Evolutionary conservation across 148 eudicot species (phyloP).

Genomic region (Rhododendron molle): DNA sequence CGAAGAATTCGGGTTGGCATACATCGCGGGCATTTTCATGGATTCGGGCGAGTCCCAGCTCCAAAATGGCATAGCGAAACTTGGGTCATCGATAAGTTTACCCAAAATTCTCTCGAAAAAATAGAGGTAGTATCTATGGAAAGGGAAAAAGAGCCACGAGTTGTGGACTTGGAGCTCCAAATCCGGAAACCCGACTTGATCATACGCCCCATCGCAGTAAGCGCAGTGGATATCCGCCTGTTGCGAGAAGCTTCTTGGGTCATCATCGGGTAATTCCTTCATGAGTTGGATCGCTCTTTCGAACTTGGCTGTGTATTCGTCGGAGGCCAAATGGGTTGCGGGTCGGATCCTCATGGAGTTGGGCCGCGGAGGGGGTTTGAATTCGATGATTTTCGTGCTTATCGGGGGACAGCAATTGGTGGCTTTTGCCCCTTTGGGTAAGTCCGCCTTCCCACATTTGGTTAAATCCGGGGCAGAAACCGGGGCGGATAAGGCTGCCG

Average conservation of each 20-base stretch:
- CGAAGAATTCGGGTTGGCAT: slow-evolving; percentile 34
- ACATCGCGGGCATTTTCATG: slow-evolving; percentile 52
- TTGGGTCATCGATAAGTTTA: slow-evolving; percentile 61
- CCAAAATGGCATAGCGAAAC: slow-evolving; percentile 80
- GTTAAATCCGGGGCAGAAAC: slow-evolving; percentile 36
- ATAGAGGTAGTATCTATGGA: slow-evolving; percentile 66
- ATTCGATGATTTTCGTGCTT: slow-evolving; percentile 31
- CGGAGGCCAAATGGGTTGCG: slow-evolving; percentile 55
- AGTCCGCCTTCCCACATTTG: slow-evolving; percentile 47
- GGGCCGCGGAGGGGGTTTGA: slow-evolving; percentile 27
- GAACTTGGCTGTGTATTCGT: slow-evolving; percentile 39
- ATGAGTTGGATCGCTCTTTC: slow-evolving; percentile 52
- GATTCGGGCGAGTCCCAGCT: slow-evolving; percentile 66
- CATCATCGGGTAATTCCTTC: slow-evolving; percentile 63
- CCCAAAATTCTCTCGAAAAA: slow-evolving; percentile 64
- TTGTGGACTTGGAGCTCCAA: slow-evolving; percentile 63
- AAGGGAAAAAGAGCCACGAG: slow-evolving; percentile 88
- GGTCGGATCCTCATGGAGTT: slow-evolving; percentile 44
- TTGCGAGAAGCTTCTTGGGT: slow-evolving; percentile 68
- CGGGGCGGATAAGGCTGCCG: slow-evolving; percentile 40
- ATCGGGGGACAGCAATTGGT: slow-evolving; percentile 67
- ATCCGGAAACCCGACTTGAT: slow-evolving; percentile 62
- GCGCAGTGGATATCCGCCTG: slow-evolving; percentile 91
- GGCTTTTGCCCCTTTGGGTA: slow-evolving; percentile 32
- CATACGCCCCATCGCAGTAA: slow-evolving; percentile 79